Base-by-base conservation (phyloP, 202 grass and related monocot species). In the Carex arenaria region DNA sequence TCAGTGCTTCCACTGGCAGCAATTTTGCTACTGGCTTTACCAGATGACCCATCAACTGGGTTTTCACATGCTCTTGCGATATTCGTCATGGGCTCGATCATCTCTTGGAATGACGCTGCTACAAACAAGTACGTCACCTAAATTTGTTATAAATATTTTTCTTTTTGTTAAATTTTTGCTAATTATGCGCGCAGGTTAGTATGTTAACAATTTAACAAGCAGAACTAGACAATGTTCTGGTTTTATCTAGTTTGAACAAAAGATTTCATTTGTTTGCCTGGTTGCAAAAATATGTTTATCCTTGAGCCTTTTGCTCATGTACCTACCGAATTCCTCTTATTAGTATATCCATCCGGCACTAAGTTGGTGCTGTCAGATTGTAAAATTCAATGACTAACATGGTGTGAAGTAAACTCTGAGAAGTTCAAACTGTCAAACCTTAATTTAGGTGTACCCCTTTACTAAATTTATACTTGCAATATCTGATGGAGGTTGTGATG, bases 61-160 rank as follows among this genome's bases (percentile, higher is more conserved):
- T 20, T 78, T 64, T 30, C 42, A 54, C 72, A 95, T 14, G 88
- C 72, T 28, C 1, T 82, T 10, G 82, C 85, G 7, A 78, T 95
- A 1, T 92, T 95, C 85, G 18, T 95, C 79, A 89, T 88, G 86
- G 88, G 93, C 43, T 53, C 90, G 4, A 80, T 83, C 69, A 90
- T 88, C 74, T 95, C 88, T 54, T 95, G 88, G 93, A 88, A 90
- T 59, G 84, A 54, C 0, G 81, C 93, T 20, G 88, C 90, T 23
- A 95, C 93, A 28, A 95, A 95, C 86, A 84, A 87, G 88, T 95
- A 89, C 69, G 84, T 64, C 34, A 45, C 61, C 42, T 38, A 32
- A 8, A 54, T 30, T 71, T 88, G 43, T 47, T 47, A 42, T 42
- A 6, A 47, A 47, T 47, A 47, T 32, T 65, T 65, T 84, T 36